Evolutionary conservation across 116 monocot genomes (phyloP), one percentile per base, ranked within the genome.

Genomic region (Phalaenopsis hybrid): DNA sequence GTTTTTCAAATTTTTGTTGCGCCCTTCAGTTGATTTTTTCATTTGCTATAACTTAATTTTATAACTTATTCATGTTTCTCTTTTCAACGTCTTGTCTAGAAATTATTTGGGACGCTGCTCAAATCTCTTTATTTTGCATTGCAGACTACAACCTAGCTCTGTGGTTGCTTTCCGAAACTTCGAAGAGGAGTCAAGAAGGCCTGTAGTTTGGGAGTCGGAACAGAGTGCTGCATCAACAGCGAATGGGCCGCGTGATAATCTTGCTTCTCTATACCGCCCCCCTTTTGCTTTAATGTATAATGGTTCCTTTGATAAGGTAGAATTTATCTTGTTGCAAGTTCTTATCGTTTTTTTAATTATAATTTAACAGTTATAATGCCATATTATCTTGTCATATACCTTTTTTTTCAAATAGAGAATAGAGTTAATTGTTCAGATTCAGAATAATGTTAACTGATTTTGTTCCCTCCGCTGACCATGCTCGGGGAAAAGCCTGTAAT

Each of bases 221-320:
- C 86, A 91, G 83, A 88, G 81, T 85, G 81, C 87, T 85, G 79
- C 86, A 74, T 87, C 97, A 46, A 89, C 92, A 63, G 76, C 86
- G 55, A 88, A 78, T 84, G 86, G 83, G 61, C 84, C 84, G 21
- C 89, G 85, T 80, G 88, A 93, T 70, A 94, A 97, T 78, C 94
- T 98, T 87, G 98, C 95, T 59, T 93, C 95, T 37, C 90, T 98
- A 57, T 95, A 98, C 79, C 90, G 91, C 15, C 98, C 98, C 2
- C 98, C 98, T 82, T 94, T 90, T 83, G 85, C 77, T 11, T 88
- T 98, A 81, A 94, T 98, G 93, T 90, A 78, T 77, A 86, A 90
- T 23, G 98, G 98, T 8, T 78, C 98, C 50, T 98, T 98, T 87
- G 95, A 94, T 11, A 91, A 93, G 93, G 98, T 95, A 86, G 21